Percentiles rank a stretch among this genome's conserved stretches.
phyloP scores from a whole-genome alignment of 1,139 yeast genomes.

The Geotrichum bryndzae region DNA sequence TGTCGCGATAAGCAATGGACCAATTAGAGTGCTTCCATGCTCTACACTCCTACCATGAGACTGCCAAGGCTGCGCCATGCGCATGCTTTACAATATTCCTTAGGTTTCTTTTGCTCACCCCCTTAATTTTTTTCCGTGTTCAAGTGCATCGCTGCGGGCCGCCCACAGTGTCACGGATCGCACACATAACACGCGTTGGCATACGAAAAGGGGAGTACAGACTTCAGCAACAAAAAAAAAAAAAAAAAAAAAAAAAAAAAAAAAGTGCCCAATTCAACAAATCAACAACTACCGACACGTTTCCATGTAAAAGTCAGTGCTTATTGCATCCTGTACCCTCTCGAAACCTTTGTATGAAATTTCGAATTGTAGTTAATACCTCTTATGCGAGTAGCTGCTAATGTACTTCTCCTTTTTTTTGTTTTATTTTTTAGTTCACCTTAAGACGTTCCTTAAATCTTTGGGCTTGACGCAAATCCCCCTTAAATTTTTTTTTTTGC shows the following conservation, averaged over 20 bases:
- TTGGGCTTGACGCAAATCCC: neutral
- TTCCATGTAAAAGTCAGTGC: neutral
- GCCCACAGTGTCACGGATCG: neutral
- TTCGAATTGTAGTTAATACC: neutral
- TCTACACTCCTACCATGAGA: too few species aligned
- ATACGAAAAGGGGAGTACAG: neutral
- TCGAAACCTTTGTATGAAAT: neutral
- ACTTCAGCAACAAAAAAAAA: neutral
- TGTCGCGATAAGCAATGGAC: too few species aligned
- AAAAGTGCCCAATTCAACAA: neutral
- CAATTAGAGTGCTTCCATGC: too few species aligned
- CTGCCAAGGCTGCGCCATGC: too few species aligned
- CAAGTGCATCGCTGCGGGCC: neutral
- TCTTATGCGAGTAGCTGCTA: neutral
- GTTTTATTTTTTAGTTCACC: neutral
- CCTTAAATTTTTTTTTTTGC: neutral
- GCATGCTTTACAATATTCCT: too few species aligned
- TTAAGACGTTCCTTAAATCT: neutral
- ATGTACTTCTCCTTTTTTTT: neutral
- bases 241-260: neutral
- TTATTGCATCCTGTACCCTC: neutral
- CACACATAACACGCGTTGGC: neutral
- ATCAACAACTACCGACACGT: neutral
- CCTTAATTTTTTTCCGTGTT: neutral
- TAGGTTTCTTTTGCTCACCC: neutral